These are phyloP conservation scores for Drosera capensis DNA, from an alignment of 148 eudicot genomes.

Conservation along the genomic window DNA sequence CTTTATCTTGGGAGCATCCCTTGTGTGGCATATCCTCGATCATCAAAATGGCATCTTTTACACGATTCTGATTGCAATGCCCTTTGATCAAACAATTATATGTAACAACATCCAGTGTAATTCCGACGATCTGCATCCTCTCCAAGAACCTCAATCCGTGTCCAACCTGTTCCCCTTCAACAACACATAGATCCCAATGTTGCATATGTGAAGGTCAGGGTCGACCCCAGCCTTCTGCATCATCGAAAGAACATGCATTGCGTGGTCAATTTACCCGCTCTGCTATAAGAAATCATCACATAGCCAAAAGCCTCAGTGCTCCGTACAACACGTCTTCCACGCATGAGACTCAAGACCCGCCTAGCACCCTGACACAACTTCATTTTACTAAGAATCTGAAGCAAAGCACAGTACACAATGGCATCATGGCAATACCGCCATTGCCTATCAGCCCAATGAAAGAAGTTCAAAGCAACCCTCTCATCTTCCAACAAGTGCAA, in stretches of 20 bases:
- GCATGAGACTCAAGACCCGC: constrained; percentile 23
- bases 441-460: constrained; percentile 26
- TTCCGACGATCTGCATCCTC: constrained; percentile 24
- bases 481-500: constrained; percentile 19
- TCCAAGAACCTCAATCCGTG: constrained; percentile 19
- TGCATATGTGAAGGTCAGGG: constrained; percentile 23
- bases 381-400: constrained; percentile 25
- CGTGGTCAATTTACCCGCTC: constrained; percentile 22
- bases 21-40: constrained; percentile 20
- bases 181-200: constrained; percentile 17
- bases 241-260: constrained; percentile 14
- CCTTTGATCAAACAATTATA: constrained; percentile 32
- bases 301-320: constrained; percentile 19
- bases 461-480: constrained; percentile 21
- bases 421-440: constrained; percentile 29
- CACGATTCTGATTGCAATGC: constrained; percentile 16
- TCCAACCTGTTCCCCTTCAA: constrained; percentile 22
- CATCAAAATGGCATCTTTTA: constrained; percentile 17
- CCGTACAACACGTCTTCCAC: constrained; percentile 13
- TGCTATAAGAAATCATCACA: constrained; percentile 30
- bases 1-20: constrained; percentile 29
- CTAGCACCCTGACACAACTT: constrained; percentile 27
- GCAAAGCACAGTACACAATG: constrained; percentile 24
- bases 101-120: constrained; percentile 16
- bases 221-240: constrained; percentile 26